Evolutionary conservation across 2,329 filamentous ascomycete species (phyloP), one percentile per base, ranked within the genome.

Genomic region (Gyromitra esculenta): DNA sequence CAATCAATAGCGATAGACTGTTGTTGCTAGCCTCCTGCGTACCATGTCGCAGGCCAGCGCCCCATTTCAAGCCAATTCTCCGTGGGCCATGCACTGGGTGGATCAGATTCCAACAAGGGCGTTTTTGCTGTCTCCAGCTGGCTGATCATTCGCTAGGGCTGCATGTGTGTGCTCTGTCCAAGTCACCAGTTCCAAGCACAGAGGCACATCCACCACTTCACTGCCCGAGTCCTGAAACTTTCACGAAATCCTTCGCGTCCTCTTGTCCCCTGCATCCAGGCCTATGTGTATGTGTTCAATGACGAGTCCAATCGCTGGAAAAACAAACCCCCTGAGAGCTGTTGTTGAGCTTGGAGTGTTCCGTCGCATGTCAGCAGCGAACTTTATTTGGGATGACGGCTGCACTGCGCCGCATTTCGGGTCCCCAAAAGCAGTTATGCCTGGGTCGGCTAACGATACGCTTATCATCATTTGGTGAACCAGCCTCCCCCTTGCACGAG

Each of bases 101-200:
- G 37, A 48, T 52, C 41, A 52, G 60, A 59, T 73, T 66, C 62
- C 63, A 48, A 21, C 35, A 7, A 31, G 37, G 45, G 45, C 37
- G n/a, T 5, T 63, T n/a, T 64, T 31, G 25, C 25, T 13, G 18
- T 39, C 8, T 13, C 18, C 37, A 59, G 52, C 54, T 45, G 65
- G 66, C 45, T 45, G 59, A 75, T 75, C 66, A 70, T 71, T 75
- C 59, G 65, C 65, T 64, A 74, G 65, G 63, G 63, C 45, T 68
- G 62, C 65, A 68, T 43, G 60, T 31, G 48, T 18, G 60, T 31
- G 48, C 8, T n/a, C 11, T 57, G 31, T 54, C 37, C 37, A 45
- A 56, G n/a, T 64, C 60, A 48, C 43, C 62, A 37, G 43, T 50
- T 39, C 43, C n/a, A 13, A 43, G 37, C 3, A 21, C 39, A 62